Conservation (phyloP, 345 rosid genomes). For the Citrus sinensis region DNA sequence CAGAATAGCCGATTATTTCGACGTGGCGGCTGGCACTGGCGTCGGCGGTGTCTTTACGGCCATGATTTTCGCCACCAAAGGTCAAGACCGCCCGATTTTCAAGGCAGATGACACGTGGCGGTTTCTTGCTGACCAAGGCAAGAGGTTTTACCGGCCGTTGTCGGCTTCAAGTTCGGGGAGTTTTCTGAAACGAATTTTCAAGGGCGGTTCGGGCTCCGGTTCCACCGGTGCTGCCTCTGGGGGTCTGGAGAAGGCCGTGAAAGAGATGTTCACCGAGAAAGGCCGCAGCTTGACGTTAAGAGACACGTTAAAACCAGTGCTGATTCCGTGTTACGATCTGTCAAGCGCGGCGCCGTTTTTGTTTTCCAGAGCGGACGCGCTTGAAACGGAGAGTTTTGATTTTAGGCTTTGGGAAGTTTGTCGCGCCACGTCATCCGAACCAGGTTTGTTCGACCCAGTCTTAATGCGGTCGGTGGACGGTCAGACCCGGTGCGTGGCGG, state of each 20-base stretch:
- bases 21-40: slow-evolving; percentile 90
- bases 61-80: slow-evolving; percentile 82
- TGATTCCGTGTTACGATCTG: slow-evolving; percentile 90
- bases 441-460: slow-evolving; percentile 69
- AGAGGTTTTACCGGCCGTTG: slow-evolving; percentile 46
- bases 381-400: slow-evolving; percentile 82
- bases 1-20: slow-evolving; percentile 84
- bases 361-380: slow-evolving; percentile 95
- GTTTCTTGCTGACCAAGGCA: slow-evolving; percentile 69
- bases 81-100: slow-evolving; percentile 64
- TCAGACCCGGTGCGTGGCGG: slow-evolving; percentile 73
- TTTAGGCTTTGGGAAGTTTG: slow-evolving; percentile 91
- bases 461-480: slow-evolving; percentile 69
- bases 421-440: slow-evolving; percentile 91
- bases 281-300: slow-evolving; percentile 56
- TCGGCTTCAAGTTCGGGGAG: slow-evolving; percentile 24
- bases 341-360: slow-evolving; percentile 83
- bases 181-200: slow-evolving; percentile 50
- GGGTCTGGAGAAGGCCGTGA: slow-evolving; percentile 63
- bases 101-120: slow-evolving; percentile 91
- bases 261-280: slow-evolving; percentile 56
- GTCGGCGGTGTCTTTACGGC: slow-evolving; percentile 90
- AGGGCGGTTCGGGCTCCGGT: slow-evolving; percentile 35
- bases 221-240: slow-evolving; percentile 32
- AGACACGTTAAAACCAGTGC: slow-evolving; percentile 87